Percentiles rank a stretch among this genome's conserved stretches.
Conservation (phyloP, 2,329 filamentous ascomycete genomes). For the Teratosphaeria epicoccoides region DNA sequence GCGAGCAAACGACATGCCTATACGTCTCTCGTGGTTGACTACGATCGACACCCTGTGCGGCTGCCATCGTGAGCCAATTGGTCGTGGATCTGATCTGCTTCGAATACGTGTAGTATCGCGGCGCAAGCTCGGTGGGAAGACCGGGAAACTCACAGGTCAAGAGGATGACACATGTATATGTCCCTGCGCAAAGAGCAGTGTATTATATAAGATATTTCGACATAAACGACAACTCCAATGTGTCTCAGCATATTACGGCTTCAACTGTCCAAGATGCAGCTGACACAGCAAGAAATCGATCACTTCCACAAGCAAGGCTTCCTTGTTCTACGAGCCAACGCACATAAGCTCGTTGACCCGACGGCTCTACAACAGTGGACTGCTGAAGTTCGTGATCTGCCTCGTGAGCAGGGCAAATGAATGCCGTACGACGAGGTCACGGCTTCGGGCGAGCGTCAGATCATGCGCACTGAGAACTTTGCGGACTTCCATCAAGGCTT, state of each 20-base stretch:
- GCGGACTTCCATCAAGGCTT: conserved; percentile 23
- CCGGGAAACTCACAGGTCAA: no score
- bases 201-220: neutral
- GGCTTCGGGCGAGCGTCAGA: conserved; percentile 12
- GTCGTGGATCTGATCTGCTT: neutral
- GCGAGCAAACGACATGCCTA: neutral
- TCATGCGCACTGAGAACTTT: conserved; percentile 21
- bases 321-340: conserved; percentile 12
- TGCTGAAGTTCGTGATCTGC: conserved; percentile 13
- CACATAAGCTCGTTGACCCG: conserved; percentile 15
- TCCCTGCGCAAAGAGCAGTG: neutral
- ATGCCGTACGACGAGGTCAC: conserved; percentile 22
- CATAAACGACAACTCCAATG: no score
- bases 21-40: neutral
- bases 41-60: neutral
- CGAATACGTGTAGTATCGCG: neutral
- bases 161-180: neutral
- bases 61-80: neutral
- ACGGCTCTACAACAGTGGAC: conserved; percentile 14
- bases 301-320: conserved; percentile 16
- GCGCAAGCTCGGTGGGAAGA: neutral
- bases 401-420: conserved; percentile 15
- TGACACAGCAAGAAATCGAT: conserved; percentile 13
- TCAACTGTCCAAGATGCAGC: conserved; percentile 9
- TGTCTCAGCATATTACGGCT: neutral